Evolutionary conservation across 2,329 filamentous ascomycete genomes (phyloP), one percentile per base, ranked within the genome.

Genomic region (Aspergillus sp.): DNA sequence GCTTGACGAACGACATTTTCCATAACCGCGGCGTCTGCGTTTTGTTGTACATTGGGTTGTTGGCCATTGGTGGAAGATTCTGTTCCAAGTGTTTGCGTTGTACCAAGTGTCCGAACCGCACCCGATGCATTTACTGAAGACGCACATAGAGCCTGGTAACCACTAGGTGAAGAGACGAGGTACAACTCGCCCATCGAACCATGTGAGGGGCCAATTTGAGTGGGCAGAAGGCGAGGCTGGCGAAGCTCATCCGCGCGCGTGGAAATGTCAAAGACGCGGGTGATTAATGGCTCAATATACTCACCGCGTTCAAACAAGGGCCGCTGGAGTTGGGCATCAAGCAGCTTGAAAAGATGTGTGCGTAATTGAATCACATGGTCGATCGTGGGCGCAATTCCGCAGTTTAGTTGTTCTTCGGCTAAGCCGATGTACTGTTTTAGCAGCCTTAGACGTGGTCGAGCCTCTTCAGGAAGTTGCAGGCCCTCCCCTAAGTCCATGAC

Each of bases 91-190:
- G 57, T 46, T 25, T 60, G 63, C 21, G 33, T 25, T 31, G 63
- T 50, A 45, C 60, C 61, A 33, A 63, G 41, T 23, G 59, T 52
- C 17, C 60, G 64, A 11, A 64, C 49, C 0, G 58, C 46, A 15
- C 61, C 74, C 2, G 66, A 64, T 43, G 70, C 72, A 25, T 8
- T 9, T 31, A 68, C 60, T 12, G 77, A 75, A 6, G 77, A 74
- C 44, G 77, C 71, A 2, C 81, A 62, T 11, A 81, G 61, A 8
- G 76, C 78, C 55, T 80, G 75, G 31, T 77, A 78, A 1, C 79
- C 79, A 39, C 68, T 65, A 11, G 78, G 77, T 6, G 76, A 76
- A 1, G 77, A 78, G 11, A 81, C 68, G 6, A 81, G 65, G 59
- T 79, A 81, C 39, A 77, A 64, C 19, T 66, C 62, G 19, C 68